phyloP scores from a whole-genome alignment of 164 flowering plant genomes.

The Kingdonia uniflora region DNA sequence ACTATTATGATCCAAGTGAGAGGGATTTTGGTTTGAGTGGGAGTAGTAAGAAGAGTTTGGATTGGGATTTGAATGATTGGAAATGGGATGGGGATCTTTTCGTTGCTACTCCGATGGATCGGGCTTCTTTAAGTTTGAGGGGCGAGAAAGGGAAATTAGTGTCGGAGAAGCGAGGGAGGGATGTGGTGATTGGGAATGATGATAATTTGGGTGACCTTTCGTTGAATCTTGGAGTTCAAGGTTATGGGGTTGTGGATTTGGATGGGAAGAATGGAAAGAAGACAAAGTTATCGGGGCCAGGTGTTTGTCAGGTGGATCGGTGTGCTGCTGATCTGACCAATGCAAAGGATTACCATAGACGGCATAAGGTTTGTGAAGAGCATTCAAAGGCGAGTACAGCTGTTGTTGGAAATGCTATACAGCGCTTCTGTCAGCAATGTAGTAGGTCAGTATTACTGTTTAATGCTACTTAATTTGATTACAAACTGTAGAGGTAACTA shows the following conservation, averaged over 20 bases:
- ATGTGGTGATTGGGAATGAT: conserved; percentile 33
- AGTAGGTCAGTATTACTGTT: conserved; percentile 50
- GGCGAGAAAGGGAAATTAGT: conserved; percentile 32
- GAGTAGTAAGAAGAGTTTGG: conserved; percentile 41
- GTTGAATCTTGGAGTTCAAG: conserved; percentile 67
- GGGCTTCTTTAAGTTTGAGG: conserved; percentile 22
- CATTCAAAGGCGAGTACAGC: conserved; percentile 81
- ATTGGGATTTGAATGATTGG: conserved; percentile 92
- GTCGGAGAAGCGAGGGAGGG: conserved; percentile 63
- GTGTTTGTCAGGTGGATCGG: conserved; percentile 79
- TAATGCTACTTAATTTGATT: too few relatives aligned
- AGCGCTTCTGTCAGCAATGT: conserved; percentile 97
- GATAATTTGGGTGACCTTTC: conserved; percentile 39
- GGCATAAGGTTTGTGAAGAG: conserved; percentile 88
- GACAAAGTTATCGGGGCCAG: conserved; percentile 29
- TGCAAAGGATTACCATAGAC: conserved; percentile 81
- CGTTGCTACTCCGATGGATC: conserved; percentile 43
- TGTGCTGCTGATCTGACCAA: conserved; percentile 67
- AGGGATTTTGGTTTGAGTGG: conserved; percentile 20
- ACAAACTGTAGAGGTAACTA: too few relatives aligned
- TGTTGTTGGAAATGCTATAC: conserved; percentile 72
- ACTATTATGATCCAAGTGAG: conserved; percentile 28
- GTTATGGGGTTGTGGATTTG: conserved; percentile 25
- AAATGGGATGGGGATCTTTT: conserved; percentile 91
- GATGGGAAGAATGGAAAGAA: conserved; percentile 57